Base-by-base conservation (phyloP, 129 eudicot species). In the Mikania micrantha region DNA sequence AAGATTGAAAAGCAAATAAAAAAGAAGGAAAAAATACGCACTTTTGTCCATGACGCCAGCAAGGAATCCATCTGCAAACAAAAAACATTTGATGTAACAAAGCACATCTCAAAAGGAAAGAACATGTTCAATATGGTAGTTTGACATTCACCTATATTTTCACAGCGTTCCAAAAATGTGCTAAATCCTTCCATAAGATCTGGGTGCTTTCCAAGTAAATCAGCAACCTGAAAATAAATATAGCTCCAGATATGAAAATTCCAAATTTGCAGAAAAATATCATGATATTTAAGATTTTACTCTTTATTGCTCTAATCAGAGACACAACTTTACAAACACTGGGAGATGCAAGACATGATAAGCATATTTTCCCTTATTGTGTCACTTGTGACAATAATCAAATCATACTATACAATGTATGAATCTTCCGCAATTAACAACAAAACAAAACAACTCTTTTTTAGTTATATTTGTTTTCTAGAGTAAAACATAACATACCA, bases 1-100 rank as follows among this genome's bases (percentile, higher is more conserved):
- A n/a, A n/a, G n/a, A n/a, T n/a, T n/a, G n/a, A n/a, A n/a, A n/a
- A n/a, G n/a, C n/a, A n/a, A n/a, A n/a, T n/a, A n/a, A 2, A n/a
- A 5, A 66, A 68, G 20, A 4, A 61, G 64, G 56, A n/a, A 63
- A 35, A 11, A 40, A 21, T 31, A 80, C 94, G 20, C 85, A 94
- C 99, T 94, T 85, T 90, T 94, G 78, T 83, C 85, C 95, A 94
- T 87, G 29, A 94, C 95, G 49, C 99, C 97, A 41, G 95, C 91
- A 70, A 94, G 87, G 60, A 94, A 90, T 58, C 90, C 99, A 85
- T 94, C 99, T 94, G 93, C 80, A 83, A 78, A 70, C 45, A 77
- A 67, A 49, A 16, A 4, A 60, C 52, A 11, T 31, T n/a, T n/a
- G n/a, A n/a, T n/a, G n/a, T n/a, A n/a, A n/a, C n/a, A n/a, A n/a